Evolutionary conservation across 2,329 filamentous ascomycete species (phyloP).

Genomic region (Colletotrichum sp.): DNA sequence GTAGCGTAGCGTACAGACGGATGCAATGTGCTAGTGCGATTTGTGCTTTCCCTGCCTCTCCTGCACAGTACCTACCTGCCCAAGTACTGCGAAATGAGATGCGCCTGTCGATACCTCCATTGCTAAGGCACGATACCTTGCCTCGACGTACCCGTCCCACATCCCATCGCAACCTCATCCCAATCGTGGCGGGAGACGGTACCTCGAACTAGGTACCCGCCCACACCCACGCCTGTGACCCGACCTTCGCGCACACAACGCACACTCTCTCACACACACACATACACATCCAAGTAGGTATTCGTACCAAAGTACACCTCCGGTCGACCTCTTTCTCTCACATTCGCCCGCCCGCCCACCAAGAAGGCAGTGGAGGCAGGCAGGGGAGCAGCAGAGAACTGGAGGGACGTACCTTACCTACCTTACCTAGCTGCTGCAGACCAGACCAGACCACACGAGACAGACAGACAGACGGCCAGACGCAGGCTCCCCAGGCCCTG

Average conservation of each 20-base stretch:
- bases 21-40: not conserved
- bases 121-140: not conserved
- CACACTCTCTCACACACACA: not conserved
- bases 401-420: not conserved
- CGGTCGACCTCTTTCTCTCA: not conserved
- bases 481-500: not conserved
- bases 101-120: not conserved
- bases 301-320: not conserved
- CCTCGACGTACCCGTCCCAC: not conserved
- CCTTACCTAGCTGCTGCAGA: not conserved
- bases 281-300: not conserved
- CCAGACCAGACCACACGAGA: not conserved
- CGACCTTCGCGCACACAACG: not conserved
- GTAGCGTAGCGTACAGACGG: not conserved
- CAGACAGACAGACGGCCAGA: not conserved
- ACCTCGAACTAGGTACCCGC: conserved; percentile 15
- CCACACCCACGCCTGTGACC: not conserved
- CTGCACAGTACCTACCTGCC: not conserved
- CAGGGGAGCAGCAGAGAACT: not conserved
- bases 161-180: not conserved
- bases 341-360: not conserved
- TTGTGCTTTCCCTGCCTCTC: not conserved
- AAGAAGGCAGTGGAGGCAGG: not conserved
- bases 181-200: not conserved
- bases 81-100: not conserved